Evolutionary conservation across 140 eudicot genomes (phyloP), one percentile per base, ranked within the genome.

Genomic region (Ambrosia hybrid): DNA sequence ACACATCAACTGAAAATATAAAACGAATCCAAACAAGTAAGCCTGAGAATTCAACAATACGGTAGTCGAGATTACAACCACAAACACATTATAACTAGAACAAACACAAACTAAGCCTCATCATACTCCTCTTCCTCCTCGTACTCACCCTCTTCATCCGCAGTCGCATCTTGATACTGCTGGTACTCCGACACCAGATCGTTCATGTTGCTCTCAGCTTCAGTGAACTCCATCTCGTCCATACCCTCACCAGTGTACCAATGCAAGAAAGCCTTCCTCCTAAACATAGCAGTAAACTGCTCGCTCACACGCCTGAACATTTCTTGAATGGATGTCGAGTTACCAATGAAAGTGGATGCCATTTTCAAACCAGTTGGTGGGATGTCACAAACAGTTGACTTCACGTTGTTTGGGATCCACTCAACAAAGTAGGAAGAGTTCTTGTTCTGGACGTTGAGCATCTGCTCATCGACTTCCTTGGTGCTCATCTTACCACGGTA

Each of bases 191-290:
- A 56, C 34, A 56, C 61, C 30, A 56, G 34, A 56, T 56, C 61
- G 6, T 16, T 56, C 55, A 49, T 49, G 14, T 49, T 49, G 55
- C 55, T 49, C 55, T 49, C 55, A 10, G 55, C 55, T 12, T 49
- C 55, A 11, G 55, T 49, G 15, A 49, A 49, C 55, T 49, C 55
- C 55, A 49, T 49, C 55, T 49, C 61, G 34, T 56, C 61, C 61
- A 56, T 56, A 56, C 61, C 61, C 61, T 56, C 61, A 56, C 56
- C 66, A 0, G 84, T 74, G 68, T 82, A 85, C 87, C 90, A 85
- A 65, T 85, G 90, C 87, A 85, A 82, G 85, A 85, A 82, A 79
- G 87, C 87, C 87, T 85, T 85, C 79, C 90, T 82, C 74, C 90
- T 82, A 21, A 85, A 85, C 90, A 85, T 85, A 37, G 90, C 90